Evolutionary conservation across 2,329 filamentous ascomycete species (phyloP).

Genomic region (Microascus cirrosus): DNA sequence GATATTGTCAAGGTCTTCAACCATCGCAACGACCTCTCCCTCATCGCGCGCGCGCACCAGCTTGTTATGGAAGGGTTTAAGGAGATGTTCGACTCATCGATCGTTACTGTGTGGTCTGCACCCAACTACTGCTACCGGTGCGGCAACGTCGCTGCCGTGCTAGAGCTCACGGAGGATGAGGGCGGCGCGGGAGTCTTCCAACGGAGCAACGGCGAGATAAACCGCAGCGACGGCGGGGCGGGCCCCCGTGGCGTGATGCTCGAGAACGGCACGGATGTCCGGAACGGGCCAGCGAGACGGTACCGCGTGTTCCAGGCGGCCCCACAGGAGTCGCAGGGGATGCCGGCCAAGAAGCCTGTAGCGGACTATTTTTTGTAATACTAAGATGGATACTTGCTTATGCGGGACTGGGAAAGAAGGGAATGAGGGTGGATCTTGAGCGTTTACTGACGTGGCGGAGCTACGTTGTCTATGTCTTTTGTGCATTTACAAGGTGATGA

Average conservation of each 20-base stretch:
- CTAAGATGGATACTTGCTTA: background rate
- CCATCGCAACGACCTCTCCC: constrained; percentile 79
- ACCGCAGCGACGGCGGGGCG: constrained; percentile 39
- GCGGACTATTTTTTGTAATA: constrained; percentile 83
- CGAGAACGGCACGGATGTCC: constrained; percentile 30
- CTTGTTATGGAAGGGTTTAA: constrained; percentile 99
- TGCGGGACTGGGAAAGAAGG: background rate
- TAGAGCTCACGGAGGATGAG: constrained; percentile 84
- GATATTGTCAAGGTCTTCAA: constrained; percentile 97
- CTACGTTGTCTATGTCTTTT: background rate
- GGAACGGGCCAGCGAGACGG: constrained; percentile 67
- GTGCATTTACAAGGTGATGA: background rate
- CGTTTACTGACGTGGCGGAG: background rate
- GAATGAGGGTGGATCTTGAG: background rate
- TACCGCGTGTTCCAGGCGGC: constrained; percentile 96
- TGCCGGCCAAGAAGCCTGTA: constrained; percentile 98
- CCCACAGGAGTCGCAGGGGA: constrained; percentile 88
- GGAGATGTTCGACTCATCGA: constrained; percentile 94
- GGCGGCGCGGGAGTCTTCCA: constrained; percentile 61
- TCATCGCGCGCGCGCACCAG: constrained; percentile 91
- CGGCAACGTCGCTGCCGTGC: constrained; percentile 87
- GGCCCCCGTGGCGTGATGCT: constrained; percentile 32
- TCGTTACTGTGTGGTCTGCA: constrained; percentile 97
- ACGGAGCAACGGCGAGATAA: constrained; percentile 60
- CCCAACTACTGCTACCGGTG: constrained; percentile 96